Evolutionary conservation across 2,329 filamentous ascomycete species (phyloP), one percentile per base, ranked within the genome.

Genomic region (Proliferodiscus dingleyae): DNA sequence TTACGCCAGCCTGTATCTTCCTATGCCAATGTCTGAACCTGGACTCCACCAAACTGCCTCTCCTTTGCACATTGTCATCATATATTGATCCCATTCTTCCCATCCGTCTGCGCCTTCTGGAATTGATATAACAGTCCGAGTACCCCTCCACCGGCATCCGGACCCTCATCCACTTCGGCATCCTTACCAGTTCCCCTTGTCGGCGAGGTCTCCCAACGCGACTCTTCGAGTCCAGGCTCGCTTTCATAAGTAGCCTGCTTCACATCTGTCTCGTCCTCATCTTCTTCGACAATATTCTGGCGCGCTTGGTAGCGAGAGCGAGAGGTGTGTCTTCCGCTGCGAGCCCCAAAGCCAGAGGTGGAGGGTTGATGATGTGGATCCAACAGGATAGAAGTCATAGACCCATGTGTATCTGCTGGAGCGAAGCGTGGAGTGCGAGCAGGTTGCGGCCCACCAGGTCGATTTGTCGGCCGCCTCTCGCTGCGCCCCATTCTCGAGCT

Each of bases 301-400:
- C 70, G 78, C 26, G 63, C 70, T 39, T 68, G 73, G 55, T 72
- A 72, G 42, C 61, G 68, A 58, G 42, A 59, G 69, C 66, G 47
- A 68, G 68, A 72, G 11, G 66, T 64, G 41, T 70, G 66, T 48
- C 77, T 68, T n/a, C 68, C 59, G 41, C 72, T 77, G 30, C 72
- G 70, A 15, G 59, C 66, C 2, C 68, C 67, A 28, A 70, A 62
- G 4, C 68, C 68, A 8, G 74, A 71, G 2, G 69, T 68, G 1
- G 73, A 70, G 5, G 85, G 85, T 50, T 89, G 85, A 50, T 90
- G 82, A 59, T 87, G 85, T 2, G 85, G 81, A 64, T 90, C 86
- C 2, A 90, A 71, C 2, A 90, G 71, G 53, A 87, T 78, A 1
- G 85, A 89, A 15, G 81, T 78, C 75, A 87, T 82, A 4, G 84